Base-by-base conservation (phyloP, 2,329 filamentous ascomycete species). In the Sarocladium brachiariae region DNA sequence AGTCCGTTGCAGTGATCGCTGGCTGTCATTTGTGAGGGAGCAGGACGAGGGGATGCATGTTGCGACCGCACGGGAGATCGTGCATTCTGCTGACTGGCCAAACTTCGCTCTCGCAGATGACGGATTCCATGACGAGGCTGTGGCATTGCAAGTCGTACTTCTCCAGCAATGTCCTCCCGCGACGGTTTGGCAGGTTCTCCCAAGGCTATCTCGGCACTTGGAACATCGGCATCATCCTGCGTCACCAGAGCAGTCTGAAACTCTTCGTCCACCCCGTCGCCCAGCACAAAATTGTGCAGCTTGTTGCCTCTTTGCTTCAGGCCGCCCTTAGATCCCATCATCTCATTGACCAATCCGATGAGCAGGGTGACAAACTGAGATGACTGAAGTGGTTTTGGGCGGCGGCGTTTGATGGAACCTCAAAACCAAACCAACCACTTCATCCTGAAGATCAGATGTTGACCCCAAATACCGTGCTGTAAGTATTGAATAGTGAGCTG, bases 1-100 rank as follows among this genome's bases (percentile, higher is more conserved):
- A 69, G 51, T 14, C 46, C 46, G 21, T 37, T 37, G 30, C 23
- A 23, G 37, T 47, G 25, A 14, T 47, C 43, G 16, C 5, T 37
- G 18, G 46, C 19, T 19, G 33, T 31, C 18, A 31, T 31, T 3
- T 21, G 46, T 24, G 30, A 49, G 2, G 46, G 31, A 11, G 33
- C 45, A 41, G 37, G 24, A n/a, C 25, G 24, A 18, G 38, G 37
- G 16, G 37, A 50, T 19, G 37, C 49, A 14, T 41, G 33, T n/a
- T 37, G 46, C 19, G 45, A 33, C 19, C 46, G 34, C 11, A 51
- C 30, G 4, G 49, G 38, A 14, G 38, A 34, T 10, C 31, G 30
- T 14, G 30, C 4, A 9, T 11, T 25, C 21, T 25, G 30, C 19
- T 49, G 46, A 25, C 33, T 16, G n/a, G 46, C 46, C 19, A 35